Evolutionary conservation across 306 rosid species (phyloP), one percentile per base, ranked within the genome.

Genomic region (Pueraria montana): DNA sequence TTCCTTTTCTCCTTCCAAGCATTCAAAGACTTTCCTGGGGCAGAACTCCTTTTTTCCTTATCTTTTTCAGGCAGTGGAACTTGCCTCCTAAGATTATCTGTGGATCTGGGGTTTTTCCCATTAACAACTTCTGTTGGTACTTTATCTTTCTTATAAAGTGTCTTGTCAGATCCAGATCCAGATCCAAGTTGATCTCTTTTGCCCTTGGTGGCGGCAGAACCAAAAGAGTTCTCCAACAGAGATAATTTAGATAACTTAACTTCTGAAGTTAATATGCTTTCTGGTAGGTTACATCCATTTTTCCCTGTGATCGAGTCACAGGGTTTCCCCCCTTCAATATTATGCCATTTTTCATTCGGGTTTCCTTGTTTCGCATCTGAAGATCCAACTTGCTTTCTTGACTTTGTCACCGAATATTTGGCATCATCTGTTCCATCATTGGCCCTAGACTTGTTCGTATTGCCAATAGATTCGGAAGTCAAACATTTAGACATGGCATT

Each of bases 1-100:
- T 96, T 91, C 85, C 99, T 91, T 87, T 92, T 93, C 88, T 93
- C 98, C 79, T 92, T 96, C 99, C 99, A 96, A 87, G 99, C 99
- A 89, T 92, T 89, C 99, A 93, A 77, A 79, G 96, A 96, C 74
- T 87, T 93, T 86, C 98, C 89, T 12, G 89, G 87, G 83, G 91
- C 91, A 64, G 77, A 67, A 85, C 83, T 88, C 84, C 92, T 93
- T 87, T 80, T 96, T 59, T 92, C 98, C 93, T 81, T 96, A 45
- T 95, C 98, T 80, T 90, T 92, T 80, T 92, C 98, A 14, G 88
- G 81, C 62, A 82, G 58, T 50, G 84, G 80, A 48, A 79, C 82
- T 83, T 89, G 92, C 87, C 89, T 91, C 83, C 85, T 85, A 42
- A 82, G 76, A 78, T 86, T 86, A 69, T 91, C 94, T 13, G 77